phyloP scores from a whole-genome alignment of 2,329 filamentous ascomycete species.

The Calcarisporium arbuscula region DNA sequence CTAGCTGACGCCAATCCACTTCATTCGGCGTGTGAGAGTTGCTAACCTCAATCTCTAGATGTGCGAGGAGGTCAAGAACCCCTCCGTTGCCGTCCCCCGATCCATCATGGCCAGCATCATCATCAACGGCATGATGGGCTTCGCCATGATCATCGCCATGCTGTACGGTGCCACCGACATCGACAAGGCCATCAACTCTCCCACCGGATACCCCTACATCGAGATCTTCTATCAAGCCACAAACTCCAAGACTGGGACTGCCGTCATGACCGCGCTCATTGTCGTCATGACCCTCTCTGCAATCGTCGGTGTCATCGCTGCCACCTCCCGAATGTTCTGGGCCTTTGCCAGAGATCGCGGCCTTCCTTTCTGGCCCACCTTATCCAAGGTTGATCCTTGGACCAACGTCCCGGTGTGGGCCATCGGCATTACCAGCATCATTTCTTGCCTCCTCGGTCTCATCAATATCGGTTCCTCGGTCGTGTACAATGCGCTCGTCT shows the following conservation, averaged over 20 bases:
- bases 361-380: slow-evolving; percentile 55
- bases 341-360: slow-evolving; percentile 66
- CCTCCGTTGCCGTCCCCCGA: slow-evolving; percentile 62
- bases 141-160: slow-evolving; percentile 63
- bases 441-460: slow-evolving; percentile 57
- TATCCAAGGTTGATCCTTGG: slow-evolving; percentile 54
- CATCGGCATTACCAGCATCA: slow-evolving; percentile 64
- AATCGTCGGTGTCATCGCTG: slow-evolving; percentile 63
- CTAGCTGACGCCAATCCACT: no score
- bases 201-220: slow-evolving; percentile 56
- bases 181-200: slow-evolving; percentile 42
- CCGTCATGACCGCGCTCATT: slow-evolving; percentile 57
- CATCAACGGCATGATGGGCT: slow-evolving; percentile 59
- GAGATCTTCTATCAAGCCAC: slow-evolving; percentile 57
- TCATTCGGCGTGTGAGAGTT: no score
- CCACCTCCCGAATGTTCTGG: slow-evolving; percentile 61
- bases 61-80: slow-evolving; percentile 66
- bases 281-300: slow-evolving; percentile 61
- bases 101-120: slow-evolving; percentile 64
- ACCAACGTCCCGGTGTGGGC: slow-evolving; percentile 63
- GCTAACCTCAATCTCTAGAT: no score
- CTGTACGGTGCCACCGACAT: slow-evolving; percentile 64
- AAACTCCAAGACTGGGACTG: slow-evolving; percentile 53
- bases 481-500: slow-evolving; percentile 68
- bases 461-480: slow-evolving; percentile 64